Base-by-base conservation (phyloP, 1,284 basidiomycete species). In the Trametes versicolor region DNA sequence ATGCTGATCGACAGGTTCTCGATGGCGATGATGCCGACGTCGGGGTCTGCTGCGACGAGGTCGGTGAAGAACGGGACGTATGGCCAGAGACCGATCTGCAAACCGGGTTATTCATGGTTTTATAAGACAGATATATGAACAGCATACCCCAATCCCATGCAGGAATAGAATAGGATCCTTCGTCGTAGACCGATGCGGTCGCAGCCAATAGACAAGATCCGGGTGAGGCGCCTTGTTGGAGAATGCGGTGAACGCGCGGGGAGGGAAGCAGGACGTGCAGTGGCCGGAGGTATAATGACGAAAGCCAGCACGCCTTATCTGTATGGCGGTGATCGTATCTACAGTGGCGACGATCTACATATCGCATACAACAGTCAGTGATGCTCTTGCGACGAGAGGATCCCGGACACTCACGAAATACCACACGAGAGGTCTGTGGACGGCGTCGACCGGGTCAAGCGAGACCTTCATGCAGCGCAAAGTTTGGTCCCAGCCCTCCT, bases 381-480 rank as follows among this genome's bases (percentile, higher is more conserved):
- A 0, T 17, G 17, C 13, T n/a, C 8, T 19, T 9, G 15, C 5
- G 13, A 8, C 1, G 13, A 49, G 41, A 51, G 27, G 32, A 15
- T 19, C 15, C 10, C 37, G 32, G 17, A 43, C 23, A 81, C 86
- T 60, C 65, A 88, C 88, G 51, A 78, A 66, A 70, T 91, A 91
- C 88, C 88, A 91, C 2, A 87, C 21, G 21, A 91, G 70, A 3
- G 89, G 88, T 39, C 89, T 75, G 72, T 90, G 87, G 1, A 81
- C 29, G 72, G 80, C 81, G 12, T 74, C 69, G 15, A 90, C 87
- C 0, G 84, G 83, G 69, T 90, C 89, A 8, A 89, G 71, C 0
- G 85, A 85, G 45, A 84, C 71, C 60, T 85, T 77, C 80, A 90
- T 87, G 63, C 80, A 82, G 48, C 74, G 75, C 2, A 82, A 73